Conservation (phyloP, 352 stramenopile genomes). For the Phytopythium cucurbitacearum region DNA sequence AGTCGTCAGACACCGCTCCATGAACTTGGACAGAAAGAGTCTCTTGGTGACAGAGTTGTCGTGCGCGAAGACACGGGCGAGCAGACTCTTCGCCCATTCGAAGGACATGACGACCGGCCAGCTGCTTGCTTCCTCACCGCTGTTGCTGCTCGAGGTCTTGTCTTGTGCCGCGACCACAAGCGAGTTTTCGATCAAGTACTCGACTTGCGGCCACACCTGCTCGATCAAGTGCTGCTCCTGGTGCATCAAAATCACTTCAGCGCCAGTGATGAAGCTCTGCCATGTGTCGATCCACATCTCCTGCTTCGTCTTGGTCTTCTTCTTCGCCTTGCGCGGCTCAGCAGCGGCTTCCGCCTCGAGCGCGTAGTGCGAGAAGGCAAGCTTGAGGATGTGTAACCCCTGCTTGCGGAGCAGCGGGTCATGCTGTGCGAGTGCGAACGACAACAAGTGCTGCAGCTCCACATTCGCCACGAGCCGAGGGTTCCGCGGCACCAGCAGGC, state of each 20-base stretch:
- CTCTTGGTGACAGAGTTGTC: slow-evolving; percentile 76
- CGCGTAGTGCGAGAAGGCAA: slow-evolving; percentile 51
- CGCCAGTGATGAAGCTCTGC: slow-evolving; percentile 69
- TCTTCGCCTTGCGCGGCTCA: slow-evolving; percentile 7
- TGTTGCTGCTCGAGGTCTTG: neutral
- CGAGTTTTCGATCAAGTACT: slow-evolving; percentile 34
- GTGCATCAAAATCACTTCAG: slow-evolving; percentile 81
- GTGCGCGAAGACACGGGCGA: slow-evolving; percentile 68
- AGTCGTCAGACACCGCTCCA: slow-evolving; percentile 25
- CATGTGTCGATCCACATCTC: slow-evolving; percentile 27
- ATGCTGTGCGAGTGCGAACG: slow-evolving; percentile 40
- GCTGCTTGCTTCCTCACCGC: neutral
- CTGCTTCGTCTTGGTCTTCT: slow-evolving; percentile 5
- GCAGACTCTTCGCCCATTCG: slow-evolving; percentile 67
- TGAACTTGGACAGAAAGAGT: slow-evolving; percentile 69
- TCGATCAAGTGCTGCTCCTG: slow-evolving; percentile 81
- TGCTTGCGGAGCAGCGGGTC: slow-evolving; percentile 69
- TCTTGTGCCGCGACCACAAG: slow-evolving; percentile 18
- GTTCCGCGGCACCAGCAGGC: slow-evolving; percentile 45
- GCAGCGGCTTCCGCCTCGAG: slow-evolving; percentile 9
- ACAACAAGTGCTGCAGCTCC: slow-evolving; percentile 44
- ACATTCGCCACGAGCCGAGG: slow-evolving; percentile 30
- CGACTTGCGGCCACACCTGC: slow-evolving; percentile 79
- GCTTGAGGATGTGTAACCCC: slow-evolving; percentile 59
- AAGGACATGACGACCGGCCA: slow-evolving; percentile 72